Conservation (phyloP, 1,284 basidiomycete genomes). For the Tausonia pullulans region DNA sequence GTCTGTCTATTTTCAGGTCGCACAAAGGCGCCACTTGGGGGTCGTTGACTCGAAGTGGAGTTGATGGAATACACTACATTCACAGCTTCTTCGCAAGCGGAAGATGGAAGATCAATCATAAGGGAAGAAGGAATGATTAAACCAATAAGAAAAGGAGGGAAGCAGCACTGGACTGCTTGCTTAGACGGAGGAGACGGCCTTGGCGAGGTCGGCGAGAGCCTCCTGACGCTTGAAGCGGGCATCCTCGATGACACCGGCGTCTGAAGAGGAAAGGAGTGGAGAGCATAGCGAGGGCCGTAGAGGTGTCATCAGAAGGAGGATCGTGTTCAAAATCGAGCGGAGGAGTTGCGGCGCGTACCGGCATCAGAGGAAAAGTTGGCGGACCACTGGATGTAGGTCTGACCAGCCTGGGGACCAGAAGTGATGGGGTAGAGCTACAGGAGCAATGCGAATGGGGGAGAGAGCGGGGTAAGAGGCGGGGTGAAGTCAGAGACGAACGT, state of each 20-base stretch:
- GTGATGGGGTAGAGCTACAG: slow-evolving; percentile 21
- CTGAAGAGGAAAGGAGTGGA: background rate
- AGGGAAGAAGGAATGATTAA: background rate
- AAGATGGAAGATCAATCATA: background rate
- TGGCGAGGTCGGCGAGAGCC: slow-evolving; percentile 26
- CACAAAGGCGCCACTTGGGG: too few species aligned
- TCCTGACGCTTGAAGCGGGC: slow-evolving; percentile 28
- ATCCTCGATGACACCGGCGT: slow-evolving; percentile 24
- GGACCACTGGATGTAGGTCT: slow-evolving; percentile 25
- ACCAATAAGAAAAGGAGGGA: background rate
- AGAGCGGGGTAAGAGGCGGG: background rate
- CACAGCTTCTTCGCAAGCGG: too few species aligned
- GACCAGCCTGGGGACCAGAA: slow-evolving; percentile 21
- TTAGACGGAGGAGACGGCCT: slow-evolving; percentile 17
- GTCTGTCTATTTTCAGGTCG: too few species aligned
- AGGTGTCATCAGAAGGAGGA: too few species aligned
- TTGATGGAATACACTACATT: too few species aligned
- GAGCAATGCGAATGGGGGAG: background rate
- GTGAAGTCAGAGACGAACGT: slow-evolving; percentile 2
- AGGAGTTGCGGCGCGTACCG: slow-evolving; percentile 16
- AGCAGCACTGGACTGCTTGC: slow-evolving; percentile 7
- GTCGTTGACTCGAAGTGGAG: too few species aligned
- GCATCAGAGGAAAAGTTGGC: slow-evolving; percentile 27
- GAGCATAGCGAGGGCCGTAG: background rate
- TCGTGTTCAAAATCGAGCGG: background rate